A percentile compares a stretch with the other conserved stretches of the same genome.
Conservation (phyloP, 2,329 filamentous ascomycete species). For the Tolypocladium endophyticum region DNA sequence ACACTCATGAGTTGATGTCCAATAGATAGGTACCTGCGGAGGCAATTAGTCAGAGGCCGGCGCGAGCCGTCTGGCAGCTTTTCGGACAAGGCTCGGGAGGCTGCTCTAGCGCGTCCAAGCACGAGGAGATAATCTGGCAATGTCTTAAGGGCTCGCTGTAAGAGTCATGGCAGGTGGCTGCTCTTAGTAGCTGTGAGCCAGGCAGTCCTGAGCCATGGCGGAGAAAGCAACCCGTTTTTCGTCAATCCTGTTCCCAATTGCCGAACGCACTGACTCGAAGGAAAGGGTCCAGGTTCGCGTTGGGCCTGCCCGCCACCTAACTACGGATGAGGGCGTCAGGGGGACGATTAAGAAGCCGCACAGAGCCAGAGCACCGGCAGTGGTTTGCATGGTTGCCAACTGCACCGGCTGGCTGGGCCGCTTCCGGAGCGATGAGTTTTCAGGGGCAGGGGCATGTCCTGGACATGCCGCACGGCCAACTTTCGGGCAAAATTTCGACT, state of each 20-base stretch:
- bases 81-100: background rate
- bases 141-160: background rate
- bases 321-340: background rate
- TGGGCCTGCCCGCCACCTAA: background rate
- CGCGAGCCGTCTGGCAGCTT: background rate
- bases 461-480: background rate
- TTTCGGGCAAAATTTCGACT: background rate
- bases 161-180: background rate
- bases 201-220: background rate
- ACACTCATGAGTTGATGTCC: too few relatives aligned
- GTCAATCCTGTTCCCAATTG: background rate
- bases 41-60: background rate
- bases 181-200: background rate
- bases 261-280: background rate
- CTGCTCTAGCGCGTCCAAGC: background rate
- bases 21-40: too few relatives aligned
- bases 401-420: background rate
- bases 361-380: background rate
- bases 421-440: background rate
- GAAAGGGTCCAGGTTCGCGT: background rate
- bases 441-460: background rate
- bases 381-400: background rate
- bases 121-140: background rate
- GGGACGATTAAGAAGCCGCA: background rate
- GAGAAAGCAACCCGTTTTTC: background rate